These are phyloP conservation scores for Spergularia bocconei DNA, from an alignment of 148 eudicot genomes.

Conservation along the genomic window DNA sequence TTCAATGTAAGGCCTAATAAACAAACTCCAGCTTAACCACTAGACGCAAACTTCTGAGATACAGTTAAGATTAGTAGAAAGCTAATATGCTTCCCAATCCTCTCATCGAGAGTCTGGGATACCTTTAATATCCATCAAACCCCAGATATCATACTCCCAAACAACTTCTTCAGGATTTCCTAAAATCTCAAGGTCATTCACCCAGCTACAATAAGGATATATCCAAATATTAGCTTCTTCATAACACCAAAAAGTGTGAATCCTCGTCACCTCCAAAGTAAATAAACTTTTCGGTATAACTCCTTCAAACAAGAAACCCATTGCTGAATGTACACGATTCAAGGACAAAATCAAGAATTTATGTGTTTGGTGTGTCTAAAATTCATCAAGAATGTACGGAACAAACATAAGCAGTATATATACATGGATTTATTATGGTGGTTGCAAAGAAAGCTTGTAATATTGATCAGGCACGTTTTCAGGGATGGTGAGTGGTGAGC, in stretches of 20 bases:
- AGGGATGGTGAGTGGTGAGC: neutral
- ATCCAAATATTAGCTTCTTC: conserved; percentile 20
- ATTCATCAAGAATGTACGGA: neutral
- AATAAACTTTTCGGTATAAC: neutral
- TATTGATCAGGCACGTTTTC: neutral
- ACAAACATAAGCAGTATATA: neutral
- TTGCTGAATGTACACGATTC: neutral
- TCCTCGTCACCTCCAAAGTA: conserved; percentile 24
- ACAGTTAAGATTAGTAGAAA: too few relatives aligned
- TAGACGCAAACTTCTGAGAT: too few relatives aligned
- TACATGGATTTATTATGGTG: neutral
- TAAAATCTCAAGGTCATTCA: neutral
- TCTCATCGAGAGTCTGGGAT: conserved; percentile 9
- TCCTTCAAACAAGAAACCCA: conserved; percentile 18
- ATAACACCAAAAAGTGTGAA: conserved; percentile 27
- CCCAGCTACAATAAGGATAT: conserved; percentile 26
- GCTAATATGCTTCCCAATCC: too few relatives aligned
- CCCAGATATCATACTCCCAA: conserved; percentile 35
- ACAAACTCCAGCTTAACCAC: too few relatives aligned
- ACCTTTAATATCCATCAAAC: conserved; percentile 32
- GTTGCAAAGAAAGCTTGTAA: neutral
- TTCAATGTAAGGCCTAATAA: too few relatives aligned
- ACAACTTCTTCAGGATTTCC: conserved; percentile 32
- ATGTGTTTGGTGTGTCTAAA: neutral
- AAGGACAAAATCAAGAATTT: neutral